Conservation (phyloP, 2,329 filamentous ascomycete species). For the Cercospora sp. region DNA sequence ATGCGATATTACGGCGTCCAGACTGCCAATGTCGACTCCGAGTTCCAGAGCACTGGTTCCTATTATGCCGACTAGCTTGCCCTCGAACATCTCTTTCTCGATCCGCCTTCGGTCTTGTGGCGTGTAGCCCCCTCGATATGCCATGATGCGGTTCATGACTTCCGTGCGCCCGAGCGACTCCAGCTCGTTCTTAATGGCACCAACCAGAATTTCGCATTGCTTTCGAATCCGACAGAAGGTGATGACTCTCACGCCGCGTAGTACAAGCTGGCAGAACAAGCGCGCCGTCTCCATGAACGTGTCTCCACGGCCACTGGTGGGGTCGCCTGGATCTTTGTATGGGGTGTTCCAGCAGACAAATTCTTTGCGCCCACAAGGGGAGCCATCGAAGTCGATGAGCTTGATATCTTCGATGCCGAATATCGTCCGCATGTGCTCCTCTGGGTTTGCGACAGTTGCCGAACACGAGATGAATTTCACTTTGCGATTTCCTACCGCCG, state of each 20-base stretch:
- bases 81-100: constrained; percentile 95
- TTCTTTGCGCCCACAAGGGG: constrained; percentile 87
- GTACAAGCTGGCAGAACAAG: constrained; percentile 83
- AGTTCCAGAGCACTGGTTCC: constrained; percentile 91
- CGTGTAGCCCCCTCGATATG: constrained; percentile 92
- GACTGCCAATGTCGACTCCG: constrained; percentile 89
- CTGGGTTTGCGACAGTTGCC: constrained; percentile 90
- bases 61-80: constrained; percentile 87
- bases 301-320: constrained; percentile 80
- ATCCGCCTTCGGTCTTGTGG: constrained; percentile 85
- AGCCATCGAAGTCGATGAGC: constrained; percentile 87
- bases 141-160: constrained; percentile 81
- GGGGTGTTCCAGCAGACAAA: constrained; percentile 98
- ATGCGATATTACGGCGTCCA: constrained; percentile 91
- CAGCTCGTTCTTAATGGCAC: constrained; percentile 77
- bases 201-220: constrained; percentile 81
- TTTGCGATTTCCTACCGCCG: constrained; percentile 79
- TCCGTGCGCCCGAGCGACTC: constrained; percentile 71
- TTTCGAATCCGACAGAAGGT: constrained; percentile 88
- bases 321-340: constrained; percentile 84
- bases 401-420: constrained; percentile 82
- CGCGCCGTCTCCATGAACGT: constrained; percentile 82
- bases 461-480: constrained; percentile 95
- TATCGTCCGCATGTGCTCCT: constrained; percentile 89
- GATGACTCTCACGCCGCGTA: constrained; percentile 87